These are phyloP conservation scores for Aegilops longissima DNA, from an alignment of 176 grass and related monocot species.

Conservation along the genomic window DNA sequence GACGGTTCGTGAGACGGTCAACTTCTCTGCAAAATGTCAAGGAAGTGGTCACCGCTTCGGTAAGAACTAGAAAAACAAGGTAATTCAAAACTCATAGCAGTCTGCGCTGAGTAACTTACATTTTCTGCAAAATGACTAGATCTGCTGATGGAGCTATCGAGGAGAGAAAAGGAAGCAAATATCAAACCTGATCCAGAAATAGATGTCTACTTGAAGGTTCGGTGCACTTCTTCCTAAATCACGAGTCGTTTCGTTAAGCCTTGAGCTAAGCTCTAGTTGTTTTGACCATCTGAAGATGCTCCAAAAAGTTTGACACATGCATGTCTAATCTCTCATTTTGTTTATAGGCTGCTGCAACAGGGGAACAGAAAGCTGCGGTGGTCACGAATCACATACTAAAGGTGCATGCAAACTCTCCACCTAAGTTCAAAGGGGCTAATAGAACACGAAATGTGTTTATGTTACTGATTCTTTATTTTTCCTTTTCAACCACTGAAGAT, in stretches of 20 bases:
- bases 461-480: neutral
- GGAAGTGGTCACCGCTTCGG: constrained; percentile 64
- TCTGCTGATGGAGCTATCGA: constrained; percentile 53
- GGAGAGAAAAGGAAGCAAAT: constrained; percentile 71
- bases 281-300: neutral
- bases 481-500: constrained; percentile 44
- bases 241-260: neutral
- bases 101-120: neutral
- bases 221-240: neutral
- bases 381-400: constrained; percentile 89
- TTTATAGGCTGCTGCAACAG: constrained; percentile 61
- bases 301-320: neutral
- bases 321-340: neutral
- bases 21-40: constrained; percentile 78
- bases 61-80: constrained; percentile 11
- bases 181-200: constrained; percentile 71
- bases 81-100: neutral
- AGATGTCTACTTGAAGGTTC: constrained; percentile 79
- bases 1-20: constrained; percentile 87
- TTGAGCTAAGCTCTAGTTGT: neutral
- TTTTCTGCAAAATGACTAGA: constrained; percentile 36
- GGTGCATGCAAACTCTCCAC: constrained; percentile 25
- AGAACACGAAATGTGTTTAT: neutral
- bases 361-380: constrained; percentile 60
- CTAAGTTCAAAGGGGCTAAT: neutral